These are phyloP conservation scores for Podaxis mareebaensis DNA, from an alignment of 768 basidiomycete species.

Conservation along the genomic window DNA sequence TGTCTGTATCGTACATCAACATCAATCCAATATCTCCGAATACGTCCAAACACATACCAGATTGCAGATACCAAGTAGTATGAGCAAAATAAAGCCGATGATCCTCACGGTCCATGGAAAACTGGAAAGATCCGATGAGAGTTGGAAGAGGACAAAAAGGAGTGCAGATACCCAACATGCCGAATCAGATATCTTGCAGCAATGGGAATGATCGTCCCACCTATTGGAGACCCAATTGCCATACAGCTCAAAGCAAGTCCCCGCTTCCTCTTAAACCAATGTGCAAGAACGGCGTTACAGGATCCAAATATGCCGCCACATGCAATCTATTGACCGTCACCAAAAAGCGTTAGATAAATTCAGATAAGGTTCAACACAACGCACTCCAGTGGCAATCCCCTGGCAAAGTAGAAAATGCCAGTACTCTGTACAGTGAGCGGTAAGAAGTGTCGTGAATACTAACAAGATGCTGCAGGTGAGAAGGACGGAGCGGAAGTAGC, in stretches of 20 bases:
- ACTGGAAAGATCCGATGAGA: conserved; percentile 32
- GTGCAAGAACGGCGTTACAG: conserved; percentile 56
- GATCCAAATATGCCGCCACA: conserved; percentile 66
- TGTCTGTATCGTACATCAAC: conserved; percentile 25
- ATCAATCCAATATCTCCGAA: background rate
- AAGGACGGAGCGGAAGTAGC: conserved; percentile 59
- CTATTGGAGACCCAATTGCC: conserved; percentile 66
- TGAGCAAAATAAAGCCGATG: conserved; percentile 61
- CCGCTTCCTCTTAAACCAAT: conserved; percentile 70
- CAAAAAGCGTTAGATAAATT: too few relatives aligned
- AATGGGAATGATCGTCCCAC: conserved; percentile 70
- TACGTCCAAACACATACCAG: conserved; percentile 32
- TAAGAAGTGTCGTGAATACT: conserved; percentile 49
- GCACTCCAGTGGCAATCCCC: conserved; percentile 54
- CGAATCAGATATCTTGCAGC: conserved; percentile 54
- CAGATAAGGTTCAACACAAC: conserved; percentile 19
- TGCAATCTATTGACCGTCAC: conserved; percentile 31
- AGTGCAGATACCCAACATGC: conserved; percentile 35
- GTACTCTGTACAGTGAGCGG: conserved; percentile 57
- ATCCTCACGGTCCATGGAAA: conserved; percentile 79
- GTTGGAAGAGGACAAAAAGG: background rate
- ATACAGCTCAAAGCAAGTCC: conserved; percentile 62
- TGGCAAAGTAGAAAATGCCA: conserved; percentile 71
- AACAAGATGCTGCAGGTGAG: conserved; percentile 26
- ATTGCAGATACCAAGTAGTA: conserved; percentile 54